Percentiles rank a stretch among this genome's conserved stretches.
phyloP scores from a whole-genome alignment of 2,329 filamentous ascomycete genomes.

The Fusarium globosum region DNA sequence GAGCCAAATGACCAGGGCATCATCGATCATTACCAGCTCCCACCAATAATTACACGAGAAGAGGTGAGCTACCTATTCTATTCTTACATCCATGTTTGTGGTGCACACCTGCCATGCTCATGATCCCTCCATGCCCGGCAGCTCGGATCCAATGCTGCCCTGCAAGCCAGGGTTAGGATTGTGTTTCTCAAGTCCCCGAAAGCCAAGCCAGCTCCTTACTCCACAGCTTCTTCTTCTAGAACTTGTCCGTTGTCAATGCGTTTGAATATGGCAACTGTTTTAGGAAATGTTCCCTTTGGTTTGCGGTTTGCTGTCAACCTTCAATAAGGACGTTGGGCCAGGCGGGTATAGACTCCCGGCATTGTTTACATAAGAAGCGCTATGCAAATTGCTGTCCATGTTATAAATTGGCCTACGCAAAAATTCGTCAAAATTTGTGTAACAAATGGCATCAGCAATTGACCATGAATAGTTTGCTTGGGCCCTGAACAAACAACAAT shows the following conservation, averaged over 20 bases:
- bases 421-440: background rate
- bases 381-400: background rate
- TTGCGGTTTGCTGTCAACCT: background rate
- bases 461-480: background rate
- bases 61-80: slow-evolving; percentile 21
- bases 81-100: slow-evolving; percentile 23
- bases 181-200: slow-evolving; percentile 31
- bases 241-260: slow-evolving; percentile 30
- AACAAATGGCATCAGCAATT: background rate
- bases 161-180: slow-evolving; percentile 26
- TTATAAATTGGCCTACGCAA: too few species aligned
- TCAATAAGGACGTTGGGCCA: background rate
- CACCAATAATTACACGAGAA: slow-evolving; percentile 38
- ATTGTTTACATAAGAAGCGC: background rate
- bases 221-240: slow-evolving; percentile 39
- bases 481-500: background rate
- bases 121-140: slow-evolving; percentile 30
- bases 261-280: background rate
- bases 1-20: slow-evolving; percentile 27
- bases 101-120: slow-evolving; percentile 25
- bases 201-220: slow-evolving; percentile 32
- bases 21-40: slow-evolving; percentile 25
- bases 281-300: slow-evolving; percentile 9
- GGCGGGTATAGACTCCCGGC: background rate
- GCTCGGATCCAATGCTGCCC: slow-evolving; percentile 36